Evolutionary conservation across 805 yeast genomes (phyloP), one percentile per base, ranked within the genome.

Genomic region (Ogataea haglerorum): DNA sequence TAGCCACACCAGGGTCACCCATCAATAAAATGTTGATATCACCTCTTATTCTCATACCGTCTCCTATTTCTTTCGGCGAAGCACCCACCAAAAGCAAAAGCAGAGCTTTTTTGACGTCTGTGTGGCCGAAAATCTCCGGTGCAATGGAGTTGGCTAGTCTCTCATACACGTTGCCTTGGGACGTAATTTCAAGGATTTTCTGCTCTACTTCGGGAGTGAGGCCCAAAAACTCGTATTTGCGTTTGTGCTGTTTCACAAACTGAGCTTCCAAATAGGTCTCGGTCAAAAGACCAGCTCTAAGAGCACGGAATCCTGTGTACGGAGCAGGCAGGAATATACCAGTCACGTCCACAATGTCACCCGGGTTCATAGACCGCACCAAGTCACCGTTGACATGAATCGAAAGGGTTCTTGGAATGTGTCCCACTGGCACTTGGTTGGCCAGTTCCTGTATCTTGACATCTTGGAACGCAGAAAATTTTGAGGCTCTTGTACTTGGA

Each of bases 1-100:
- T 93, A 57, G 99, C 99, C 40, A 93, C 99, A 72, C 99, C 99
- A 30, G 99, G 99, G 60, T 93, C 99, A 54, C 99, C 99, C 97
- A 93, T 91, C 38, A 93, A 73, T 68, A 97, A 84, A 40, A 93
- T 77, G 58, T 93, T 93, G 53, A 93, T 86, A 61, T 93, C 99
- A 56, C 99, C 99, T 70, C 99, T 82, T 56, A 93, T 93, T 57
- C 84, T 80, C 87, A 93, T 80, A 51, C 99, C 99, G 66, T 93
- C 99, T 32, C 95, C 95, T 53, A 91, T 80, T 56, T 81, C 86
- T 61, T 93, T 93, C 35, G 95, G 85, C 31, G 90, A 97, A 57
- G 99, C 99, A 37, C 99, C 96, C 49, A 93, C 88, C 32, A 93
- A 71, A 46, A 93, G 70, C 44, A 93, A 65, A 30, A 93, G 67